Evolutionary conservation across 345 rosid genomes (phyloP).

Genomic region (Citrus medica): DNA sequence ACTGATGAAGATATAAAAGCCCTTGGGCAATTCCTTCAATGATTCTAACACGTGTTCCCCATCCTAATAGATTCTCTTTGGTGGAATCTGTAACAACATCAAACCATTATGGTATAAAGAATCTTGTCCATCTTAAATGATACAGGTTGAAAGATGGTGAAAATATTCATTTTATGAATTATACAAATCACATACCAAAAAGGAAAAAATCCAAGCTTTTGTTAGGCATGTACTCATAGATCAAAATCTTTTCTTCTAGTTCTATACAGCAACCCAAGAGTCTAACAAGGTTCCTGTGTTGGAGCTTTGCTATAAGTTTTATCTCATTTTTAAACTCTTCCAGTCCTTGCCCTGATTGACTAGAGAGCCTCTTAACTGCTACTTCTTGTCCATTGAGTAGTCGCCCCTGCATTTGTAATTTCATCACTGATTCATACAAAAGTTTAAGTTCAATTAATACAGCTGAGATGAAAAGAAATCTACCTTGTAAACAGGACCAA

Average conservation of each 20-base stretch:
- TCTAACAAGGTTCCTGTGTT: constrained; percentile 1
- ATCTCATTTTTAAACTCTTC: constrained; percentile 33
- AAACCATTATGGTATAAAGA: background rate
- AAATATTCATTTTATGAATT: too few species aligned
- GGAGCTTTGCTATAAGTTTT: constrained; percentile 13
- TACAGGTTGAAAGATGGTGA: background rate
- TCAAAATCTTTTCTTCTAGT: background rate
- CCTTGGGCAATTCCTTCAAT: constrained; percentile 32
- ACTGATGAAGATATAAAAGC: constrained; percentile 35
- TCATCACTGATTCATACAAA: background rate
- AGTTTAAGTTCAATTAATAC: background rate
- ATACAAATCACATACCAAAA: background rate
- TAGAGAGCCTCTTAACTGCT: constrained; percentile 38
- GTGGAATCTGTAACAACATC: constrained; percentile 3
- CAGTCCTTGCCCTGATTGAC: constrained; percentile 29
- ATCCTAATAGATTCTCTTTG: background rate
- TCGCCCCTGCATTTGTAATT: constrained; percentile 11
- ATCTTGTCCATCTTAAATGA: background rate
- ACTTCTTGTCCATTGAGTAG: constrained; percentile 27
- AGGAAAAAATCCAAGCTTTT: background rate
- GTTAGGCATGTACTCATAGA: background rate
- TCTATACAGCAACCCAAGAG: background rate
- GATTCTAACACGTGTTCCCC: constrained; percentile 24
- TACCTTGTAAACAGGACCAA: constrained; percentile 28
- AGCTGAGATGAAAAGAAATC: background rate